Conservation (phyloP, 768 basidiomycete species). For the Leccinum uliginosum region DNA sequence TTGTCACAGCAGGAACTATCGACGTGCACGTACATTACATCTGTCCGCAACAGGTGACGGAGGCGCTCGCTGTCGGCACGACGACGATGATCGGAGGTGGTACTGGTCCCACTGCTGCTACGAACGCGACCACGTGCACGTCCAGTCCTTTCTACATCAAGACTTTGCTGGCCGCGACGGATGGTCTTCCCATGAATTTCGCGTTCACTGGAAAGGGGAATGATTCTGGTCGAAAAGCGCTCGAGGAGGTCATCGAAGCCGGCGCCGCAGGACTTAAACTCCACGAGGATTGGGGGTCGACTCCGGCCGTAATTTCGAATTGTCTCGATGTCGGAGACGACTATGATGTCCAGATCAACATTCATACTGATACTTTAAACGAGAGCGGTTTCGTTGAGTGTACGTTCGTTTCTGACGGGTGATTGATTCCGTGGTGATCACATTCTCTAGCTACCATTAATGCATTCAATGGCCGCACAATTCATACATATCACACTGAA, state of each 20-base stretch:
- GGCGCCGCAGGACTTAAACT: conserved; percentile 90
- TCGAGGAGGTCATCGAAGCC: conserved; percentile 78
- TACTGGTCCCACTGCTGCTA: conserved; percentile 87
- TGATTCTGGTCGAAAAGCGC: conserved; percentile 67
- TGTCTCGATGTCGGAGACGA: conserved; percentile 81
- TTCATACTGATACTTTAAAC: conserved; percentile 96
- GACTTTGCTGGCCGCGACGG: conserved; percentile 90
- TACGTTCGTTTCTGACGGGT: conserved; percentile 33
- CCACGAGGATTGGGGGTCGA: conserved; percentile 97
- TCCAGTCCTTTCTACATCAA: conserved; percentile 85
- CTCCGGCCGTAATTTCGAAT: conserved; percentile 75
- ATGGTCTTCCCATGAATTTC: conserved; percentile 87
- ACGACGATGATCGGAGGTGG: conserved; percentile 97
- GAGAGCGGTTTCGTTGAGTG: conserved; percentile 97
- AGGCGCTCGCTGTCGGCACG: conserved; percentile 77
- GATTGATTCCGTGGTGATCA: conserved; percentile 5
- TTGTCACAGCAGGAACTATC: conserved; percentile 89
- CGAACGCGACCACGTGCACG: conserved; percentile 91
- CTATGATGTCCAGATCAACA: conserved; percentile 92
- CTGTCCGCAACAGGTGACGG: conserved; percentile 86
- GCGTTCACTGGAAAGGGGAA: conserved; percentile 97
- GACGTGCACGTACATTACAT: conserved; percentile 95
- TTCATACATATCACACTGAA: conserved; percentile 97
- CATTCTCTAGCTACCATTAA: conserved; percentile 65
- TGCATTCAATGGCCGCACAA: conserved; percentile 86